Evolutionary conservation across 768 basidiomycete species (phyloP).

Genomic region (Boletus fagicola): DNA sequence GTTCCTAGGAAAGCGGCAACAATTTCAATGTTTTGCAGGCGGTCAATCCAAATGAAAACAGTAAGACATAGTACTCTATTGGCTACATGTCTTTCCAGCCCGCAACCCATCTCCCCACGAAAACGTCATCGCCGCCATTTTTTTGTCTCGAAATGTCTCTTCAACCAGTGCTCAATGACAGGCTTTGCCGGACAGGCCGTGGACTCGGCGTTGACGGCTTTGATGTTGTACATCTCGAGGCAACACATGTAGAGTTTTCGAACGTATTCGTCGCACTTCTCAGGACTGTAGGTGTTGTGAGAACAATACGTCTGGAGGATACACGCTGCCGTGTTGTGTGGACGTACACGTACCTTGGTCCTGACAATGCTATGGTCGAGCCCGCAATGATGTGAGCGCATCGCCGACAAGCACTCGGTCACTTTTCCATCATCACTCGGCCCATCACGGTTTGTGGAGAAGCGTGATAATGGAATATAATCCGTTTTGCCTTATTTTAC

Average conservation of each 20-base stretch:
- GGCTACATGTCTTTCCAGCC: background rate
- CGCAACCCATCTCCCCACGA: background rate
- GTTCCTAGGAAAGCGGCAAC: no score
- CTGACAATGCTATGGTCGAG: no score
- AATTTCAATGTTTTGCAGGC: no score
- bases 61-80: no score
- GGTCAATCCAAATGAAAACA: no score
- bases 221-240: constrained; percentile 49
- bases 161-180: constrained; percentile 59
- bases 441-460: no score
- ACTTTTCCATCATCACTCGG: constrained; percentile 1
- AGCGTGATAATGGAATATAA: no score
- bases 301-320: constrained; percentile 59
- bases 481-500: no score
- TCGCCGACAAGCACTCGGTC: background rate
- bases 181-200: constrained; percentile 55
- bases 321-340: constrained; percentile 46
- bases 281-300: constrained; percentile 62
- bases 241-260: constrained; percentile 65
- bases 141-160: constrained; percentile 25
- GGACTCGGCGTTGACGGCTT: constrained; percentile 42
- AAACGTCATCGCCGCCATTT: background rate
- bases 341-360: constrained; percentile 20
- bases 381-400: constrained; percentile 9
- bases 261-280: constrained; percentile 56